phyloP scores from a whole-genome alignment of 352 stramenopile species.

The Hyaloperonospora arabidopsidis region DNA sequence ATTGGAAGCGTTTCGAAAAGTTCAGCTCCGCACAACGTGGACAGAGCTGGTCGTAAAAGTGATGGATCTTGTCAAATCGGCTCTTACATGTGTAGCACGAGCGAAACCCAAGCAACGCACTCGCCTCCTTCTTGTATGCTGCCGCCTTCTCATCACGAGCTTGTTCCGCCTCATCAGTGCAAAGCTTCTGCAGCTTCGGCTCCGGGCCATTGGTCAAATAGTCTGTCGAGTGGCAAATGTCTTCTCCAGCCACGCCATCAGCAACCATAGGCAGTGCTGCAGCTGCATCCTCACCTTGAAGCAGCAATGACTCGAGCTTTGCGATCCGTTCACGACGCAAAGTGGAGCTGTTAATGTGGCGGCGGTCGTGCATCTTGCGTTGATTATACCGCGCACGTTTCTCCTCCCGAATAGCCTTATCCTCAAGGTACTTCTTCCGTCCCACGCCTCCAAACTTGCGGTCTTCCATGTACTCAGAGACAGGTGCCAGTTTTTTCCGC shows the following conservation, averaged over 20 bases:
- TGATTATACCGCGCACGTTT: constrained; percentile 79
- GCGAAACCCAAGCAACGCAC: constrained; percentile 65
- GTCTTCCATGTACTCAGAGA: constrained; percentile 71
- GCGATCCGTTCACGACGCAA: constrained; percentile 87
- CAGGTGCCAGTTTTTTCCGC: constrained; percentile 71
- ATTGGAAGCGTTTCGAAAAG: constrained; percentile 92
- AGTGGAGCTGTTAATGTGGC: constrained; percentile 89
- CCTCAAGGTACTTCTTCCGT: constrained; percentile 84
- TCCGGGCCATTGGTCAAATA: constrained; percentile 18
- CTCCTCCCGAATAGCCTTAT: constrained; percentile 80
- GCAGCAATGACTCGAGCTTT: constrained; percentile 85
- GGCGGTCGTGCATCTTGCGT: constrained; percentile 86
- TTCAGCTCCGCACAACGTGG: constrained; percentile 90
- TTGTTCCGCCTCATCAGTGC: constrained; percentile 44
- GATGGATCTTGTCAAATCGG: constrained; percentile 91
- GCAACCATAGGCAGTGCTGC: constrained; percentile 78
- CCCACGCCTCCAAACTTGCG: constrained; percentile 79
- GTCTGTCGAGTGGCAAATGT: constrained; percentile 46
- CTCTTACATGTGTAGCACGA: constrained; percentile 96
- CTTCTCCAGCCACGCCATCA: constrained; percentile 80
- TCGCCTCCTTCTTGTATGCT: constrained; percentile 47
- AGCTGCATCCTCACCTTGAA: constrained; percentile 65
- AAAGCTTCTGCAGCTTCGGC: constrained; percentile 47
- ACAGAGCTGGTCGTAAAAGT: constrained; percentile 96
- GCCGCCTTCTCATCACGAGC: constrained; percentile 42